Base-by-base conservation (phyloP, 2,329 filamentous ascomycete species). In the Aspergillus ruber region DNA sequence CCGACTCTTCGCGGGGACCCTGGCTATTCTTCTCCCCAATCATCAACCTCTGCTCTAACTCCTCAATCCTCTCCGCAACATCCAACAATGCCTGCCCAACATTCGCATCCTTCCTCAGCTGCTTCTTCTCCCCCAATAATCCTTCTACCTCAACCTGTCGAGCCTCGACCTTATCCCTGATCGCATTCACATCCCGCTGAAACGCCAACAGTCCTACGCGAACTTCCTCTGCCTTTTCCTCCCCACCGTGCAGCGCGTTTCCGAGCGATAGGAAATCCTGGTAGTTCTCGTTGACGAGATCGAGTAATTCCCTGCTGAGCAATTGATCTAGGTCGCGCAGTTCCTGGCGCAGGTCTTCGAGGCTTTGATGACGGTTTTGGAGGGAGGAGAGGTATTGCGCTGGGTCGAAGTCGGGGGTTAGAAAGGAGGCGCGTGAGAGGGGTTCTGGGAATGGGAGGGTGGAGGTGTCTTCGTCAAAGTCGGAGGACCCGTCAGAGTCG, bases 251-350 rank as follows among this genome's bases (percentile, higher is more conserved):
- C 39, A 98, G 72, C 58, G 89, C 87, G 42, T 80, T 82, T 0
- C 93, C 94, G 0, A 98, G 72, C 0, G 84, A 84, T 4, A 98
- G 70, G 59, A 98, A 98, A 48, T 91, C 86, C 42, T 89, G 85
- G 66, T 98, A 97, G 69, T 98, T 95, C 44, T 85, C 81, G 64
- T 98, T 98, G 56, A 98, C 93, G 6, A 98, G 81, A 70, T 96
- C 91, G 15, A 98, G 77, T 2, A 98, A 78, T 71, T 98, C 93
- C 53, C 85, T 82, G 60, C 84, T 87, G 51, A 98, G 84, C 17
- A 85, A 79, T 57, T 87, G 81, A 56, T 84, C 88, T 45, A 94
- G 80, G 49, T 90, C 82, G 40, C 90, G 84, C 13, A 98, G 77
- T 62, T 98, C 94, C 4, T 84, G 74, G 32, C 91, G 88, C 27